Percentiles rank a stretch among this genome's conserved stretches.
Conservation (phyloP, 2,329 filamentous ascomycete genomes). For the Dactylellina drechsleri region DNA sequence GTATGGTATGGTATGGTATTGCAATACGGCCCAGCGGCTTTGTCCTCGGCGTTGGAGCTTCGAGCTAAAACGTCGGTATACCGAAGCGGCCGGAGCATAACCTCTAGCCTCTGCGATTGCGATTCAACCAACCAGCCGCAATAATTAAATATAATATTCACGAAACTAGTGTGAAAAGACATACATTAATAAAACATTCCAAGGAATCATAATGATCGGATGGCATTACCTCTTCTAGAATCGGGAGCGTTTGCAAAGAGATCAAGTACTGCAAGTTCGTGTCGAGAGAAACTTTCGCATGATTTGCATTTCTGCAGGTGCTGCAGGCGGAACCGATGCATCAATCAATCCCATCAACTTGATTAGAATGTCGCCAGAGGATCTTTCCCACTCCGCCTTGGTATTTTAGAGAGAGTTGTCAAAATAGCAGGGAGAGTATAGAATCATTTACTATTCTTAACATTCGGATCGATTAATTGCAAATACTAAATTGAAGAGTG, state of each 20-base stretch:
- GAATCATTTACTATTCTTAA: too few relatives aligned
- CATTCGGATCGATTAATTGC: too few relatives aligned
- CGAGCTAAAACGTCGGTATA: too few relatives aligned
- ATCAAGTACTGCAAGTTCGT: too few relatives aligned
- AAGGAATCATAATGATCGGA: constrained; percentile 23
- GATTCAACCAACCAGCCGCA: constrained; percentile 24
- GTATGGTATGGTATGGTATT: background rate
- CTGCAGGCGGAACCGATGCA: constrained; percentile 51
- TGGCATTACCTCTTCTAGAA: constrained; percentile 37
- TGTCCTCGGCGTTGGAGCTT: background rate
- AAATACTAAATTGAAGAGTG: too few relatives aligned
- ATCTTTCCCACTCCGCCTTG: background rate
- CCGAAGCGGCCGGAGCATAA: constrained; percentile 12
- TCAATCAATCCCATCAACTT: background rate
- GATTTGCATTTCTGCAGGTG: constrained; percentile 8
- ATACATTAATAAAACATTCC: constrained; percentile 1
- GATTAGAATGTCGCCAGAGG: constrained; percentile 6
- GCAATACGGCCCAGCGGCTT: too few relatives aligned
- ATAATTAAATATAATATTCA: constrained; percentile 6
- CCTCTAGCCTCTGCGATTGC: constrained; percentile 8
- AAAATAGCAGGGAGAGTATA: too few relatives aligned
- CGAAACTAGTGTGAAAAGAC: too few relatives aligned
- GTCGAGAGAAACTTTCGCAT: constrained; percentile 25
- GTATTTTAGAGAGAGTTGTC: too few relatives aligned
- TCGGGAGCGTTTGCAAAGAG: background rate